These are phyloP conservation scores for Polysphondylium violaceum DNA, from an alignment of 78 protist genomes.

Conservation along the genomic window DNA sequence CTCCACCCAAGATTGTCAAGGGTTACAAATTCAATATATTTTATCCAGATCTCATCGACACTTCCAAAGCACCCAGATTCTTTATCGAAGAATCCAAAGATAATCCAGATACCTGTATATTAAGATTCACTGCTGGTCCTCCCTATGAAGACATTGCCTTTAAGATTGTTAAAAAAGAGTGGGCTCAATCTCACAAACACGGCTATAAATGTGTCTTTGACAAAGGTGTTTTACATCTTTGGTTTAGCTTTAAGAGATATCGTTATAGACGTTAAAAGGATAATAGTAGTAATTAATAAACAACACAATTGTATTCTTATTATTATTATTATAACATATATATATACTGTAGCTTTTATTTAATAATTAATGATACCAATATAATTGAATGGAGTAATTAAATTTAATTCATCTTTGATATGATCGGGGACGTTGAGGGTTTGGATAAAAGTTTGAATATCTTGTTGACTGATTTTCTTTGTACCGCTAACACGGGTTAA, in stretches of 20 bases:
- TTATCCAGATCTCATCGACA: conserved; percentile 97
- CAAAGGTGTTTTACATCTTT: conserved; percentile 94
- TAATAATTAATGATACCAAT: conserved; percentile 82
- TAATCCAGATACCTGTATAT: conserved; percentile 76
- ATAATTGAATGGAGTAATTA: conserved; percentile 84
- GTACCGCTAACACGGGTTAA: conserved; percentile 76
- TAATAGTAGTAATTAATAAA: too few relatives aligned
- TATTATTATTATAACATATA: too few relatives aligned
- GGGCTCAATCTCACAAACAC: conserved; percentile 90
- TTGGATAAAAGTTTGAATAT: conserved; percentile 77
- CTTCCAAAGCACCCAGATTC: conserved; percentile 87
- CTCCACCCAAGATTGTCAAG: conserved; percentile 98
- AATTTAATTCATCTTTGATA: conserved; percentile 76
- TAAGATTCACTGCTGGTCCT: conserved; percentile 96
- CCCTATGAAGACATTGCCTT: conserved; percentile 99
- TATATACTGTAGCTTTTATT: too few relatives aligned
- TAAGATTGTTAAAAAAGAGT: conserved; percentile 90
- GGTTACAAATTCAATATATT: conserved; percentile 99
- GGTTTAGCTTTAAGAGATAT: conserved; percentile 95
- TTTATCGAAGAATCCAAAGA: conserved; percentile 33
- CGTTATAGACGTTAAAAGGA: conserved; percentile 95
- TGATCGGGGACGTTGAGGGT: conserved; percentile 69
- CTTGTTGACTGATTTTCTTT: conserved; percentile 70
- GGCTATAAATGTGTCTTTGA: conserved; percentile 93
- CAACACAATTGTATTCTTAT: too few relatives aligned